Conservation (phyloP, 1,284 basidiomycete species). For the Naganishia liquefaciens region DNA sequence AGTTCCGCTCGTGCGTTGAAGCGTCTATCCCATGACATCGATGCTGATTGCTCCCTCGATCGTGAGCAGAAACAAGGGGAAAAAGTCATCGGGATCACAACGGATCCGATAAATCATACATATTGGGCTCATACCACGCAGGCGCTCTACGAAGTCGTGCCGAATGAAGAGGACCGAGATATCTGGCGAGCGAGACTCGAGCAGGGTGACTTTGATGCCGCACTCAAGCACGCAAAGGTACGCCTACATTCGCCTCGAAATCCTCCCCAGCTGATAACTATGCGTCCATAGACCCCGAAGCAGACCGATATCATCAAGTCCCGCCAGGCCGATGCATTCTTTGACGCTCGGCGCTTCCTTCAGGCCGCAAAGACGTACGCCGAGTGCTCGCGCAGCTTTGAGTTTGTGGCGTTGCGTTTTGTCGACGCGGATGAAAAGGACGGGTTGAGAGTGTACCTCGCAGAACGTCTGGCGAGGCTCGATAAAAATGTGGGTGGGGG, state of each 20-base stretch:
- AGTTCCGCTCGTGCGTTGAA: constrained; percentile 68
- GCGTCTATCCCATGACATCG: background rate
- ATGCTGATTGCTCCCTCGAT: background rate
- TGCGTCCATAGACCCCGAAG: constrained; percentile 65
- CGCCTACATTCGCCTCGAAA: constrained; percentile 28
- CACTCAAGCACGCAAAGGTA: constrained; percentile 80
- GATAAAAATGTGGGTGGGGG: constrained; percentile 66
- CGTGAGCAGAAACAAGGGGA: constrained; percentile 10
- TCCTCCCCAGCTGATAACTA: background rate
- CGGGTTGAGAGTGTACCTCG: constrained; percentile 85
- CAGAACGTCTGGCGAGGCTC: constrained; percentile 79
- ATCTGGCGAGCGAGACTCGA: constrained; percentile 91
- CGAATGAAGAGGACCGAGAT: constrained; percentile 86
- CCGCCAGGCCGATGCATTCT: constrained; percentile 81
- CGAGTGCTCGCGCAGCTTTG: constrained; percentile 82
- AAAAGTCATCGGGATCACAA: constrained; percentile 50
- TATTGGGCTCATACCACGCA: constrained; percentile 93
- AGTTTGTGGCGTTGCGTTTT: constrained; percentile 89
- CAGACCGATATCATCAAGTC: constrained; percentile 83
- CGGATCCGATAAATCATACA: constrained; percentile 82
- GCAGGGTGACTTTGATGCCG: constrained; percentile 72
- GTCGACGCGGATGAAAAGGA: constrained; percentile 89
- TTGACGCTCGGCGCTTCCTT: constrained; percentile 78
- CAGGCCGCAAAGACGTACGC: constrained; percentile 91
- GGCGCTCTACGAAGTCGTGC: constrained; percentile 84